Conservation (phyloP, 1,139 yeast species). For the Scheffersomyces titani region DNA sequence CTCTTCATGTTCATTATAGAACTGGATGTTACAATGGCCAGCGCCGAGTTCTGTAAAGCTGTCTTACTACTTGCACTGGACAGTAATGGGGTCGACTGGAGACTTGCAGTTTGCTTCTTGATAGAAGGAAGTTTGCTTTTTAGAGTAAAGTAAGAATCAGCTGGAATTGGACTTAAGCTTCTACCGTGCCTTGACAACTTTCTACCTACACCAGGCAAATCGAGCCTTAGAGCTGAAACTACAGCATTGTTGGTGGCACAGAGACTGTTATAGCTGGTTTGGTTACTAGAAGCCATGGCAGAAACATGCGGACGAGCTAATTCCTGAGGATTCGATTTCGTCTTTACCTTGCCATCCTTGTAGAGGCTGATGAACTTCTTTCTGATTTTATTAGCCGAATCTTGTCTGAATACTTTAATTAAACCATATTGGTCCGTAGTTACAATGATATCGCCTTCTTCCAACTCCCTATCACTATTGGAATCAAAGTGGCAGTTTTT, state of each 20-base stretch:
- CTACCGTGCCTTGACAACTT: conserved; percentile 10
- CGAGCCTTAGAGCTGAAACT: conserved; percentile 4
- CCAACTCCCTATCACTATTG: conserved; percentile 2
- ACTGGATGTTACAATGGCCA: conserved; percentile 3
- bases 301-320: neutral
- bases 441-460: conserved; percentile 55
- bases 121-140: conserved; percentile 9
- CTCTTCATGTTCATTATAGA: conserved; percentile 3
- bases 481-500: neutral
- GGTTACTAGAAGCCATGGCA: neutral
- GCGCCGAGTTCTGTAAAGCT: neutral
- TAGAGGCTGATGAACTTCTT: conserved; percentile 16
- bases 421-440: conserved; percentile 76
- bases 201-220: conserved; percentile 7
- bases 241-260: neutral
- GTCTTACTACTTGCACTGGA: conserved; percentile 1
- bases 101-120: conserved; percentile 4
- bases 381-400: conserved; percentile 53
- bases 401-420: conserved; percentile 79
- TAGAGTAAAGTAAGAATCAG: conserved; percentile 3
- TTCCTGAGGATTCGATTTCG: neutral
- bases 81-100: conserved; percentile 1
- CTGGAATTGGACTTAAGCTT: conserved; percentile 12
- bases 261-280: neutral
- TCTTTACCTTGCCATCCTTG: neutral